These are phyloP conservation scores for Nicotiana obtusifolia DNA, from an alignment of 257 asterid genomes.

Conservation along the genomic window DNA sequence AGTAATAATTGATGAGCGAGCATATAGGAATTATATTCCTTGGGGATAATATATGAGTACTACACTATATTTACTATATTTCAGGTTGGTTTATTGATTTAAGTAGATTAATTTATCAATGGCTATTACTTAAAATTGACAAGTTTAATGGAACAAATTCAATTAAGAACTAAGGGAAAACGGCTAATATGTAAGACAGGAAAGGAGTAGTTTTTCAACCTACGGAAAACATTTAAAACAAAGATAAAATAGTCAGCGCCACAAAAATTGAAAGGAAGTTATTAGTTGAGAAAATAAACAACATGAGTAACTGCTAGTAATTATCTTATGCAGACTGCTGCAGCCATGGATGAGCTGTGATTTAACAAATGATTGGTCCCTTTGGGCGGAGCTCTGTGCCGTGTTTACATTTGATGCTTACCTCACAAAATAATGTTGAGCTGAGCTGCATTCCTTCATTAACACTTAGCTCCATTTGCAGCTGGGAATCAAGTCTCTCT, in stretches of 20 bases:
- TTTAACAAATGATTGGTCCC: neutral
- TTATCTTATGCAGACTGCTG: neutral
- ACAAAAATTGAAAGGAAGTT: neutral
- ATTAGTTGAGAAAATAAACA: neutral
- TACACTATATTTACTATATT: no score
- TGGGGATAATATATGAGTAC: no score
- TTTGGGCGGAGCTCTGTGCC: slow-evolving; percentile 3
- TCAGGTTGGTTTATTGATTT: no score
- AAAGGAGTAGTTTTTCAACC: neutral
- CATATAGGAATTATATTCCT: neutral
- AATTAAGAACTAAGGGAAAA: no score
- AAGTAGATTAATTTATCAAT: neutral
- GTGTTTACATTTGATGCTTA: neutral
- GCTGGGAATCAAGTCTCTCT: neutral
- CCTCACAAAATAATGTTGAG: neutral
- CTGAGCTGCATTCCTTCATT: neutral
- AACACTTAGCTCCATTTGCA: neutral
- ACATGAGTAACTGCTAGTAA: neutral
- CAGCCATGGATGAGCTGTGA: neutral
- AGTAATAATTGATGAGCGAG: slow-evolving; percentile 13
- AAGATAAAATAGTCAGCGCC: neutral
- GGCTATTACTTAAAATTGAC: neutral
- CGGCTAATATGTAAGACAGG: neutral
- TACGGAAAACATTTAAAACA: no score
- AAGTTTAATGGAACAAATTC: neutral